Percentiles rank a stretch among this genome's conserved stretches.
These are phyloP conservation scores for Pseudozyma pruni DNA, from an alignment of 1,284 basidiomycete species.

Conservation along the genomic window DNA sequence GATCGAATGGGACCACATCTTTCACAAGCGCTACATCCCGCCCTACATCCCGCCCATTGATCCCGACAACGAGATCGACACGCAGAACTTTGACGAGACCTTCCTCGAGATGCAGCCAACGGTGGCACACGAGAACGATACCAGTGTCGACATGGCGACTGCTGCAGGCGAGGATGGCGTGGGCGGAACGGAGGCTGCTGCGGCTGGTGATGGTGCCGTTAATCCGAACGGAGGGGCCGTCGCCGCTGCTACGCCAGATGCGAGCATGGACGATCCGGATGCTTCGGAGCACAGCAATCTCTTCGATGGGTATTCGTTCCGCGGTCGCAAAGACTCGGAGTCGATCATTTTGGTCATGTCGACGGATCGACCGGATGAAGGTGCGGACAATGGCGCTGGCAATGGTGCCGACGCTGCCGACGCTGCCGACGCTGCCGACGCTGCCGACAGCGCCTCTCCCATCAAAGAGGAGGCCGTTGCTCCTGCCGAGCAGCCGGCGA, in stretches of 20 bases:
- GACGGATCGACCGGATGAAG: constrained; percentile 26
- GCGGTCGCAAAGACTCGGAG: constrained; percentile 59
- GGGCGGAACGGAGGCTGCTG: constrained; percentile 6
- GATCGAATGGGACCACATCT: constrained; percentile 94
- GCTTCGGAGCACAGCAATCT: constrained; percentile 39
- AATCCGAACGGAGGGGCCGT: constrained; percentile 1
- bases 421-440: no score
- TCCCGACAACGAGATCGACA: constrained; percentile 90
- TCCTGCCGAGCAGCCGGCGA: not conserved
- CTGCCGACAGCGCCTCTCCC: constrained; percentile 11
- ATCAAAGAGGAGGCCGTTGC: constrained; percentile 7
- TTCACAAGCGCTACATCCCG: constrained; percentile 92
- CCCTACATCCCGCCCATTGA: constrained; percentile 97
- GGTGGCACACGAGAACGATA: constrained; percentile 41
- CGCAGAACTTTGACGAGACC: constrained; percentile 95
- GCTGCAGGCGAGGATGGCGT: constrained; percentile 13
- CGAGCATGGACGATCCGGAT: constrained; percentile 42
- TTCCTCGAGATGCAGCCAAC: constrained; percentile 82
- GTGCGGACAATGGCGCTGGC: constrained; percentile 2
- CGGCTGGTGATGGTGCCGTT: constrained; percentile 22
- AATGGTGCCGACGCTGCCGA: no score
- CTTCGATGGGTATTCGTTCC: constrained; percentile 64
- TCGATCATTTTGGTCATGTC: constrained; percentile 51
- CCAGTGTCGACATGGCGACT: constrained; percentile 17
- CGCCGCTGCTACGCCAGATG: constrained; percentile 24